Evolutionary conservation across 2,329 filamentous ascomycete species (phyloP), one percentile per base, ranked within the genome.

Genomic region (Xylariaceae sp.): DNA sequence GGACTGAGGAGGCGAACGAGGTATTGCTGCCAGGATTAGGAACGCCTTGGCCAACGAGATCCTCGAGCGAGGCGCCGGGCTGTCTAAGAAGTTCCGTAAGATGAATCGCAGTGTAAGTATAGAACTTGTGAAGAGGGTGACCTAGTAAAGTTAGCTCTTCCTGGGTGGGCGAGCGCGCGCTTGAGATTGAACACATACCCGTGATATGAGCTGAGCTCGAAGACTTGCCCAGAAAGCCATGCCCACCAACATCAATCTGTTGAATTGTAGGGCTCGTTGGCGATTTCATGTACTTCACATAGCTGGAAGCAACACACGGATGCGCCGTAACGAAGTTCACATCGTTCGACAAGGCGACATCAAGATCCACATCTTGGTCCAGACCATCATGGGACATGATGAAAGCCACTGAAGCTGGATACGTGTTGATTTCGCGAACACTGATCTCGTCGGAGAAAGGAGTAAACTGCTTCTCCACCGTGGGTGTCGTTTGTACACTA

Each of bases 281-380:
- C 12, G 78, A 78, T 55, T 76, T 79, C 38, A 83, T 55, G 41
- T 82, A 73, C 47, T 72, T 74, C 2, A 79, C 74, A 41, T 74
- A 69, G 38, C 70, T 69, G 1, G 78, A 79, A 2, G 76, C 73
- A 4, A 76, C 71, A 51, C 81, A 85, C 0, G 81, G 81, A 50
- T 83, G 79, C 0, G 79, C 79, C 1, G 81, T 83, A 15, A 83
- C 76, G 55, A 85, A 85, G 51, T 74, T 75, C 17, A 83, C 70
- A 43, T 85, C 80, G 49, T 79, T 75, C 4, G 64, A 61, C 9
- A 85, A 60, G 1, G 68, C 54, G 38, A 73, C 68, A 2, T 65
- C 66, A 39, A 71, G 51, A 41, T 71, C 55, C 19, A 60, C 51
- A 33, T 60, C 63, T 34, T 68, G 63, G 1, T 66, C 64, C 2